Evolutionary conservation across 202 grass and related monocot genomes (phyloP).

Genomic region (Musa balbisiana): DNA sequence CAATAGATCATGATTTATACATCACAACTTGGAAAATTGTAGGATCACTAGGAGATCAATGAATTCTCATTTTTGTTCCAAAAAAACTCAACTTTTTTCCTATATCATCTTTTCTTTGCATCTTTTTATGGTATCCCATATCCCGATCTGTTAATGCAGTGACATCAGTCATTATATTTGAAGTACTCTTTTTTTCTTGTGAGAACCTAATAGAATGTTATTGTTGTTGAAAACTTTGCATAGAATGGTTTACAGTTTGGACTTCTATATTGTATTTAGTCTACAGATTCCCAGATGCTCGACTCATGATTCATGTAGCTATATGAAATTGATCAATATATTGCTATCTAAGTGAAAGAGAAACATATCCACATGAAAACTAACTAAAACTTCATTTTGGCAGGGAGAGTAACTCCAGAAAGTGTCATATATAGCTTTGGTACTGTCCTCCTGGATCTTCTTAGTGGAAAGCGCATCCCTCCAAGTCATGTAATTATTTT

Average conservation of each 20-base stretch:
- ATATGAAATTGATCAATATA: background rate
- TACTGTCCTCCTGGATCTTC: slow-evolving; percentile 78
- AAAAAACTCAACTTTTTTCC: too few relatives aligned
- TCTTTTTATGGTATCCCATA: background rate
- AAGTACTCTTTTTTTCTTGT: too few relatives aligned
- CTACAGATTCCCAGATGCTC: background rate
- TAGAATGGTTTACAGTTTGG: background rate
- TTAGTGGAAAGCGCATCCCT: slow-evolving; percentile 97
- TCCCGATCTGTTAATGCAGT: background rate
- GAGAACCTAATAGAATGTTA: background rate
- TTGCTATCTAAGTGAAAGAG: background rate
- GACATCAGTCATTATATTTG: background rate
- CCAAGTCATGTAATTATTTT: slow-evolving; percentile 68
- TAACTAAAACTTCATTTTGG: slow-evolving; percentile 23
- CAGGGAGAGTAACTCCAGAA: slow-evolving; percentile 87
- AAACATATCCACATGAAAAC: background rate
- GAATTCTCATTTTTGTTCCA: too few relatives aligned
- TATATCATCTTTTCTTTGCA: too few relatives aligned
- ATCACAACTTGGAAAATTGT: too few relatives aligned
- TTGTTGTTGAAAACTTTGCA: background rate
- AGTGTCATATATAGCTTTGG: slow-evolving; percentile 98
- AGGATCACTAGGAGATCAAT: too few relatives aligned
- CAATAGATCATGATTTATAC: too few relatives aligned
- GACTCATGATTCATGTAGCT: background rate
- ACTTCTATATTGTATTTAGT: background rate